A percentile compares a stretch with the other conserved stretches of the same genome.
phyloP scores from a whole-genome alignment of 192 early-diverging fungal genomes.

The Rhizoclosmatium sp. region DNA sequence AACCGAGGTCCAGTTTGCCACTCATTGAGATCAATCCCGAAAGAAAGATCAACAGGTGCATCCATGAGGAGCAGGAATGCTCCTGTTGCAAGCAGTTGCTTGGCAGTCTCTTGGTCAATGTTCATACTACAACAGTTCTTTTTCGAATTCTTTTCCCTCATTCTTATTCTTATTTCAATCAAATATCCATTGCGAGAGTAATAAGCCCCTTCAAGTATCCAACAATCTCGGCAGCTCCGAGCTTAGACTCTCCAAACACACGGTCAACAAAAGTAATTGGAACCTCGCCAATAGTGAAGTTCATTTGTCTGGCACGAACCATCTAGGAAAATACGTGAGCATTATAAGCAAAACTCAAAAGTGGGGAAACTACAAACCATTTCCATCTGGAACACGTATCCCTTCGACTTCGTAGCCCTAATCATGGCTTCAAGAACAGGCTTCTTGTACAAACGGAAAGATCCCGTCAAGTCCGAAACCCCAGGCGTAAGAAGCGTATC shows the following conservation, averaged over 20 bases:
- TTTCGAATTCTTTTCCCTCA: neutral
- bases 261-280: constrained; percentile 99
- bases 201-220: constrained; percentile 91
- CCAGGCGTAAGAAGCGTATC: constrained; percentile 85
- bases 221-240: constrained; percentile 94
- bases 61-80: constrained; percentile 84
- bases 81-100: constrained; percentile 76
- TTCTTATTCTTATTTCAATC: neutral
- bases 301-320: constrained; percentile 92
- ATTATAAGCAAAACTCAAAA: neutral
- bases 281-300: constrained; percentile 85
- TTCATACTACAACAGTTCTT: constrained; percentile 25
- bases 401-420: constrained; percentile 88
- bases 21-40: constrained; percentile 90
- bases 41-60: constrained; percentile 79
- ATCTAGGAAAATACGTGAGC: constrained; percentile 53
- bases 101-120: constrained; percentile 85
- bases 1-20: constrained; percentile 93
- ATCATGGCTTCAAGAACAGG: constrained; percentile 87
- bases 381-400: constrained; percentile 99
- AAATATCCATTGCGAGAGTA: constrained; percentile 73
- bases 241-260: constrained; percentile 95
- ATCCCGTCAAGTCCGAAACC: constrained; percentile 94
- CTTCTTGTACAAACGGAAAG: constrained; percentile 97
- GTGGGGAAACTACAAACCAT: constrained; percentile 59